A percentile compares a stretch with the other conserved stretches of the same genome.
These are phyloP conservation scores for Dictyostelium intermedium DNA, from an alignment of 78 protist species.

Conservation along the genomic window DNA sequence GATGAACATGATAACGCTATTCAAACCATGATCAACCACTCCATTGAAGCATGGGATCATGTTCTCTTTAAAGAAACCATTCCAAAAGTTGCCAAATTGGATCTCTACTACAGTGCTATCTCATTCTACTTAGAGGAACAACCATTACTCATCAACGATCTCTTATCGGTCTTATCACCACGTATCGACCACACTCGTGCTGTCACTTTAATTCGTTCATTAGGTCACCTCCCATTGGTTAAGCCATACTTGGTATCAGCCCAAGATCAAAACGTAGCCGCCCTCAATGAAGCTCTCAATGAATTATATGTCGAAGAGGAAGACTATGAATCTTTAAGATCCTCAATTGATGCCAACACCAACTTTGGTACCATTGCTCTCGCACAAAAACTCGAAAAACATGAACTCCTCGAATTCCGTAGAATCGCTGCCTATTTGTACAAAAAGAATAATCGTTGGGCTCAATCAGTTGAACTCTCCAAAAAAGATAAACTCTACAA, in stretches of 20 bases:
- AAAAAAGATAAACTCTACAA: conserved; percentile 96
- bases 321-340: conserved; percentile 95
- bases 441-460: conserved; percentile 88
- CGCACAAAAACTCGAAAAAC: conserved; percentile 94
- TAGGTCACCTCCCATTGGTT: conserved; percentile 90
- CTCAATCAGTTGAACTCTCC: conserved; percentile 93
- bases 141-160: conserved; percentile 91
- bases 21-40: conserved; percentile 95
- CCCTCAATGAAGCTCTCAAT: conserved; percentile 98
- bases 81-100: conserved; percentile 94
- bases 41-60: conserved; percentile 97
- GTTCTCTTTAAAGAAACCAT: conserved; percentile 94
- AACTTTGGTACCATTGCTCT: conserved; percentile 94
- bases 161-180: conserved; percentile 85
- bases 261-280: conserved; percentile 84
- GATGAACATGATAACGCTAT: conserved; percentile 99
- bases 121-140: conserved; percentile 94
- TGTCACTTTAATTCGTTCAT: conserved; percentile 79
- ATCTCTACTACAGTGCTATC: conserved; percentile 95
- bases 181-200: conserved; percentile 95
- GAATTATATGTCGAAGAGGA: conserved; percentile 97
- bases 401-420: conserved; percentile 97
- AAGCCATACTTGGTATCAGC: conserved; percentile 92
- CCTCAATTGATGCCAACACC: conserved; percentile 87
- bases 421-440: conserved; percentile 96